phyloP scores from a whole-genome alignment of 2,329 filamentous ascomycete genomes.

The Neonectria coccinea region DNA sequence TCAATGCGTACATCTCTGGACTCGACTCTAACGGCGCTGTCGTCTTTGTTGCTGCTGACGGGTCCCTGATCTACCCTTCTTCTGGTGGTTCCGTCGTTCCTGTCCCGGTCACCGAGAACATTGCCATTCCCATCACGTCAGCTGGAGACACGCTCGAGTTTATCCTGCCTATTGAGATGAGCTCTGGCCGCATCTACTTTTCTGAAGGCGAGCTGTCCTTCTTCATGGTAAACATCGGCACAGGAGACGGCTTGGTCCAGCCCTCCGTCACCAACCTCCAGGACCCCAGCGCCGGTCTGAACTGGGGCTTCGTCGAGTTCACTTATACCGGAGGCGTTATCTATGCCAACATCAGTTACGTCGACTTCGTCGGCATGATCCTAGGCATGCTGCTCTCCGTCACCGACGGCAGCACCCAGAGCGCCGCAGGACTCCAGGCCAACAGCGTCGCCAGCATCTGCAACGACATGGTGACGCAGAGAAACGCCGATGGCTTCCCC shows the following conservation, averaged over 20 bases:
- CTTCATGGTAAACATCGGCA: constrained; percentile 52
- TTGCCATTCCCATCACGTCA: constrained; percentile 57
- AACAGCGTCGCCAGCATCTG: constrained; percentile 56
- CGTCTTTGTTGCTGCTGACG: constrained; percentile 58
- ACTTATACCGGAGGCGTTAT: constrained; percentile 56
- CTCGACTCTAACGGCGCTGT: constrained; percentile 54
- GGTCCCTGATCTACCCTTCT: constrained; percentile 57
- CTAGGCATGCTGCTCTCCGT: constrained; percentile 62
- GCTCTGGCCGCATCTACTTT: constrained; percentile 60
- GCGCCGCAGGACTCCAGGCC: constrained; percentile 54
- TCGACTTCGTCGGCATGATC: constrained; percentile 63
- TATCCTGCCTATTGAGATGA: constrained; percentile 55
- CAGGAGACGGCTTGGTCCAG: constrained; percentile 58
- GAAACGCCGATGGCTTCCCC: constrained; percentile 51
- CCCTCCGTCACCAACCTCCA: constrained; percentile 58
- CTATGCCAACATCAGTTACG: constrained; percentile 63
- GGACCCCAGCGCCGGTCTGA: constrained; percentile 57
- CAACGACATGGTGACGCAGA: constrained; percentile 53
- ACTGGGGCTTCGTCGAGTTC: constrained; percentile 65
- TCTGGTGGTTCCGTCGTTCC: constrained; percentile 51
- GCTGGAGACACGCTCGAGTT: constrained; percentile 53
- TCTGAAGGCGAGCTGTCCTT: constrained; percentile 57
- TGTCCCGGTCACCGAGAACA: constrained; percentile 51
- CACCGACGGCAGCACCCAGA: constrained; percentile 51
- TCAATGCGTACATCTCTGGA: constrained; percentile 61